A percentile compares a stretch with the other conserved stretches of the same genome.
Conservation (phyloP, 2,329 filamentous ascomycete species). For the Phialophora chinensis region DNA sequence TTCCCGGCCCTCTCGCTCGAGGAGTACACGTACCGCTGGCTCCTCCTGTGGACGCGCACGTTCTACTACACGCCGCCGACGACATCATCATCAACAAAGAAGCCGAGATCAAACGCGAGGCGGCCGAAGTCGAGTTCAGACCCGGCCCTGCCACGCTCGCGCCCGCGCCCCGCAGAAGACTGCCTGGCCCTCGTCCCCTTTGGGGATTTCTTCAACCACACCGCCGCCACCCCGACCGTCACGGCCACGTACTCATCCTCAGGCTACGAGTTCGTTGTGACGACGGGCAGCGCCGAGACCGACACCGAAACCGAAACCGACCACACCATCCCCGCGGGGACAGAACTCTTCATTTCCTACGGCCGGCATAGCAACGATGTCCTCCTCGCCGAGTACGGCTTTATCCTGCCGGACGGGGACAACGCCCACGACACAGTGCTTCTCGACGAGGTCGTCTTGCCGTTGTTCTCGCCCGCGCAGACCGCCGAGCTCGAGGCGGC, state of each 20-base stretch:
- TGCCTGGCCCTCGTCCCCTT: constrained; percentile 55
- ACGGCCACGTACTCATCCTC: constrained; percentile 21
- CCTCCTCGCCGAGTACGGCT: constrained; percentile 31
- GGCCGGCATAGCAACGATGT: constrained; percentile 30
- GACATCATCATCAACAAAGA: constrained; percentile 35
- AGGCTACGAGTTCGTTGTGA: constrained; percentile 14
- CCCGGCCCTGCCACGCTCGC: neutral
- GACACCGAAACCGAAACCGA: too few species aligned
- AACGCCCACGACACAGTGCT: constrained; percentile 19
- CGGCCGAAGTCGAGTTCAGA: constrained; percentile 19
- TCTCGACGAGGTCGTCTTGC: constrained; percentile 23
- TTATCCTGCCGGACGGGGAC: constrained; percentile 14
- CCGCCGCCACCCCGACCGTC: constrained; percentile 40
- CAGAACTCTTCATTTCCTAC: constrained; percentile 30
- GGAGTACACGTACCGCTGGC: constrained; percentile 58
- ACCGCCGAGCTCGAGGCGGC: constrained; percentile 5
- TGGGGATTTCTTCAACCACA: constrained; percentile 56
- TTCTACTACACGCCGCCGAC: constrained; percentile 61
- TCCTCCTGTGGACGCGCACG: constrained; percentile 65
- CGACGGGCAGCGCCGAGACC: neutral
- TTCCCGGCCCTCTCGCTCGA: constrained; percentile 3
- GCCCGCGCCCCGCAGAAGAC: constrained; percentile 47
- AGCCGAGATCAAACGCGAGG: constrained; percentile 40
- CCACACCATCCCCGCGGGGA: neutral
- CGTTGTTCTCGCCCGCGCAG: constrained; percentile 11